Percentiles rank a stretch among this genome's conserved stretches.
Evolutionary conservation across 495 filamentous ascomycete species (phyloP).

Genomic region (Penicilliopsis zonata): DNA sequence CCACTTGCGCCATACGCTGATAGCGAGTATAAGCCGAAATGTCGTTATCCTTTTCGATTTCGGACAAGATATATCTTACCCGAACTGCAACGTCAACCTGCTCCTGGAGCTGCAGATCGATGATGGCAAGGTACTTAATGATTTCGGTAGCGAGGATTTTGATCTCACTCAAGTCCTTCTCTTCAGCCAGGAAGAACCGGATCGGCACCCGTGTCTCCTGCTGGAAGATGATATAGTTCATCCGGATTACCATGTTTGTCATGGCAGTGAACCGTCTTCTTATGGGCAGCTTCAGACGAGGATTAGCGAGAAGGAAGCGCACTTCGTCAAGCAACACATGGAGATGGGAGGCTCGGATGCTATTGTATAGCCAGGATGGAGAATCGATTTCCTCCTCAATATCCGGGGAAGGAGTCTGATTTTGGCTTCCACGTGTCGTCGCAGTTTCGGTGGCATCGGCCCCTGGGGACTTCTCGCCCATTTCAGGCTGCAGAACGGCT

Average conservation of each 20-base stretch:
- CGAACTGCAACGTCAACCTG: slow-evolving; percentile 1
- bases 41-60: slow-evolving; percentile 1
- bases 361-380: no score
- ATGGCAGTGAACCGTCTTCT: slow-evolving; percentile 12
- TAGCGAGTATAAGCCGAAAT: slow-evolving; percentile 5
- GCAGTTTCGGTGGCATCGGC: no score
- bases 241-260: slow-evolving; percentile 12
- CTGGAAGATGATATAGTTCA: slow-evolving; percentile 14
- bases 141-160: slow-evolving; percentile 4
- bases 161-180: slow-evolving; percentile 3
- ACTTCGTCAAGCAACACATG: slow-evolving; percentile 8
- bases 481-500: no score
- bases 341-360: no score
- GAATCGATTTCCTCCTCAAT: no score
- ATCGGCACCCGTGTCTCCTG: neutral
- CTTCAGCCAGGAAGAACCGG: slow-evolving; percentile 4
- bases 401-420: no score
- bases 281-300: slow-evolving; percentile 4
- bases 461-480: no score
- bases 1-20: slow-evolving; percentile 7
- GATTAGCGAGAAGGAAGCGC: slow-evolving; percentile 5
- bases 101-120: slow-evolving; percentile 8
- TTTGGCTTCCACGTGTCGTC: no score
- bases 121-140: slow-evolving; percentile 5
- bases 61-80: slow-evolving; percentile 4